Base-by-base conservation (phyloP, 2,329 filamentous ascomycete species). In the Dothidotthia symphoricarpi region DNA sequence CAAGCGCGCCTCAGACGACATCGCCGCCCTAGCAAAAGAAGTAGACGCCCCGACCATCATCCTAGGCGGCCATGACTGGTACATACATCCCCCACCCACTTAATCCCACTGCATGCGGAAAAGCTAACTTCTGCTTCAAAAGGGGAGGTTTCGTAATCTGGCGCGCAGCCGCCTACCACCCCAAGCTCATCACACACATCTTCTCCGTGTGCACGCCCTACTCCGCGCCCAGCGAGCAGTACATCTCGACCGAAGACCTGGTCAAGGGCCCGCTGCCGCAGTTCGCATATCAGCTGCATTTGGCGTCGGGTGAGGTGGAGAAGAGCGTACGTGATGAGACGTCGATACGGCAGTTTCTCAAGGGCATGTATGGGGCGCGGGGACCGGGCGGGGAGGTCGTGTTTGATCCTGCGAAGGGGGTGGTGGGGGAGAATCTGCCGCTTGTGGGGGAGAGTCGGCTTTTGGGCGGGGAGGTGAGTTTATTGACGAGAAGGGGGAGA, bases 51-150 rank as follows among this genome's bases (percentile, higher is more conserved):
- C 61, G 28, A 72, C 65, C 31, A 84, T 95, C 57, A 83, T 96
- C 39, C 76, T 96, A 11, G 88, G 89, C 32, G 91, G 89, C 6
- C 91, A 96, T 69, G 91, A 97, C 69, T 96, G 91, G 80, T 66
- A 34, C 26, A 47, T 36, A 8, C 3, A 14, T 8, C 14, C 19
- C 19, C 19, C 5, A 5, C 9, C 19, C 9, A 22, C 19, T 22
- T 9, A 5, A 22, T 9, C 19, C 19, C 19, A 22, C 19, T 6
- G 19, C 12, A 9, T 10, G 12, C 15, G 7, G 3, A 8, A 27
- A 6, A 28, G 16, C 7, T 28, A 12, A 13, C 31, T 3, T 27
- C 19, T 34, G 30, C 19, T 9, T 22, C 7, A 15, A 10, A 19
- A 75, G 75, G 87, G 91, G 91, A 64, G 89, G 87, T 54, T 75